Percentiles rank a stretch among this genome's conserved stretches.
These are phyloP conservation scores for Elsinoe batatas DNA, from an alignment of 2,329 filamentous ascomycete genomes.

Conservation along the genomic window DNA sequence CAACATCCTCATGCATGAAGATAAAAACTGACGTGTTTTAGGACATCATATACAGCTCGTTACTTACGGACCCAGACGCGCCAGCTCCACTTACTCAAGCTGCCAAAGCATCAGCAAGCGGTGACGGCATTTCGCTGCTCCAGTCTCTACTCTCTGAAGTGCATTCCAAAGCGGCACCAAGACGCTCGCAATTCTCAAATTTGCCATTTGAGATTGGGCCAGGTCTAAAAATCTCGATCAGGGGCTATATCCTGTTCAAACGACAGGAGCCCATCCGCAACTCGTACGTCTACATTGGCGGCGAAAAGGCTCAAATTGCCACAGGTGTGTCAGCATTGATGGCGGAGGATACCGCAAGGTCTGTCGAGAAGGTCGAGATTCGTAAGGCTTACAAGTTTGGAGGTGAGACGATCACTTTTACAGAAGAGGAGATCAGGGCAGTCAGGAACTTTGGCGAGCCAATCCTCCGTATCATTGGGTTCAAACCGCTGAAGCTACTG, in stretches of 20 bases:
- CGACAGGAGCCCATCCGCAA: constrained; percentile 70
- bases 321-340: constrained; percentile 62
- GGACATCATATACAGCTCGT: constrained; percentile 80
- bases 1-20: constrained; percentile 22
- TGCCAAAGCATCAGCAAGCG: constrained; percentile 55
- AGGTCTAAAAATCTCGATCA: constrained; percentile 75
- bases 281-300: constrained; percentile 79
- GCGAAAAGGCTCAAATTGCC: constrained; percentile 76
- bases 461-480: constrained; percentile 80
- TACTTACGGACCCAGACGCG: constrained; percentile 60
- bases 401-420: constrained; percentile 79
- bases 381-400: constrained; percentile 95
- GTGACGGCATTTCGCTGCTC: constrained; percentile 68
- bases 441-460: constrained; percentile 74
- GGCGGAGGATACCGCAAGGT: constrained; percentile 65
- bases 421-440: constrained; percentile 67
- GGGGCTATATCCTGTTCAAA: constrained; percentile 84
- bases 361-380: constrained; percentile 70
- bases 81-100: constrained; percentile 43
- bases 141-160: constrained; percentile 77
- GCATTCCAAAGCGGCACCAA: constrained; percentile 79
- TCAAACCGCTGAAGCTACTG: constrained; percentile 69
- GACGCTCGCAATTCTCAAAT: constrained; percentile 75
- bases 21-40: constrained; percentile 26
- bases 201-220: constrained; percentile 83